phyloP scores from a whole-genome alignment of 768 basidiomycete genomes.

The Mycena alexandri region DNA sequence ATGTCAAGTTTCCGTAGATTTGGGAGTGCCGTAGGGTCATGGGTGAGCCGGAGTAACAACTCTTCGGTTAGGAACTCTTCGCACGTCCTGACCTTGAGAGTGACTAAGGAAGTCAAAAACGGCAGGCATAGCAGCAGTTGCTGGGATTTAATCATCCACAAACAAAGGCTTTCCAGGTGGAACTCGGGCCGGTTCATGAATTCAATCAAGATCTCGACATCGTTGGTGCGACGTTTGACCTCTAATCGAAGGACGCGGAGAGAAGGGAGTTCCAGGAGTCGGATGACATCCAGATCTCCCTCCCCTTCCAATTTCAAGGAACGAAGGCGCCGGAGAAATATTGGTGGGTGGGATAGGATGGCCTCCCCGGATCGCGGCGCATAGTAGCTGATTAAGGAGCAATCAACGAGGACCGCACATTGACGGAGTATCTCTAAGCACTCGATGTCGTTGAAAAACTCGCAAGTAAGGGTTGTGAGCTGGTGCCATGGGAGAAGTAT shows the following conservation, averaged over 20 bases:
- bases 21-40: neutral
- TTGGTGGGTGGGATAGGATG: neutral
- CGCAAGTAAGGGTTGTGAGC: conserved; percentile 7
- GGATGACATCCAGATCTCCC: neutral
- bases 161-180: neutral
- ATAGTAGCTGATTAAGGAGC: conserved; percentile 1
- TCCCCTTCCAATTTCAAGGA: neutral
- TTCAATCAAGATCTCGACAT: neutral
- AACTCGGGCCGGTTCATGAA: neutral
- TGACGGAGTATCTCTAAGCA: conserved; percentile 1
- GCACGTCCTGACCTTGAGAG: conserved; percentile 5
- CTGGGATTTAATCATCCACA: neutral
- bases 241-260: conserved; percentile 8
- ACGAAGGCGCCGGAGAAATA: neutral
- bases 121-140: neutral
- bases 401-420: conserved; percentile 10
- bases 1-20: neutral
- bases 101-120: neutral
- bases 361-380: neutral
- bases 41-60: neutral
- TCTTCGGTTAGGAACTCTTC: neutral
- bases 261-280: neutral
- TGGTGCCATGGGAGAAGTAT: conserved; percentile 16
- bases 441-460: neutral
- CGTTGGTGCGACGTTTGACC: neutral